Base-by-base conservation (phyloP, 139 green algal species). In the Asterochloris erici region DNA sequence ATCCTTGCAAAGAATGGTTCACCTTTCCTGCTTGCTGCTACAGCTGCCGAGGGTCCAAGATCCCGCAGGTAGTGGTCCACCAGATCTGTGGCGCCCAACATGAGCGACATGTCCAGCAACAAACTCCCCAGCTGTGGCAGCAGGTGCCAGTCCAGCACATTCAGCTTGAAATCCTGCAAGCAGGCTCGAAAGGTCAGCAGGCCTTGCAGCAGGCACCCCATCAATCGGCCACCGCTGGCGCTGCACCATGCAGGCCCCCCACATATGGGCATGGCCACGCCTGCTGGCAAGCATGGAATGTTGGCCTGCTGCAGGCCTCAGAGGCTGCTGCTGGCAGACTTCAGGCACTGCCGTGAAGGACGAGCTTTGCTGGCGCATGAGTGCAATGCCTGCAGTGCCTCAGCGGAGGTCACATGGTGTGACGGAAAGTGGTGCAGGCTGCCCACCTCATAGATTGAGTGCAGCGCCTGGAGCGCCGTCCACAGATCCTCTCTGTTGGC, bases 101-200 rank as follows among this genome's bases (percentile, higher is more conserved):
- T n/a, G 26, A 14, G 17, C 27, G 86, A 81, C 62, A 88, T 54
- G 47, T 74, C 77, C 10, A 82, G 81, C 19, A 95, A 85, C 14
- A 79, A 24, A 26, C 9, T 29, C 24, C 86, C 87, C 24, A 94
- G 71, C 2, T 73, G 75, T 6, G 60, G 81, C 85, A 96, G 83
- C 77, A 89, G 80, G 9, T 86, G 87, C 93, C 86, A 92, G 21
- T 79, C 71, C 75, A 90, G 73, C 68, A 88, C 29, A 79, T 87
- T 74, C 85, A 97, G 88, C 84, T 95, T 95, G 70, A 86, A 86
- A 71, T 95, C 92, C 83, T 90, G 84, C 78, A 85, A 23, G 12
- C 29, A 81, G 28, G 26, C 76, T 54, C 6, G 38, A 54, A 54
- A 6, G 38, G 4, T 54, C 38, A 54, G 38, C 38, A 54, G 38